Evolutionary conservation across 306 rosid species (phyloP), one percentile per base, ranked within the genome.

Genomic region (Inga laurina): DNA sequence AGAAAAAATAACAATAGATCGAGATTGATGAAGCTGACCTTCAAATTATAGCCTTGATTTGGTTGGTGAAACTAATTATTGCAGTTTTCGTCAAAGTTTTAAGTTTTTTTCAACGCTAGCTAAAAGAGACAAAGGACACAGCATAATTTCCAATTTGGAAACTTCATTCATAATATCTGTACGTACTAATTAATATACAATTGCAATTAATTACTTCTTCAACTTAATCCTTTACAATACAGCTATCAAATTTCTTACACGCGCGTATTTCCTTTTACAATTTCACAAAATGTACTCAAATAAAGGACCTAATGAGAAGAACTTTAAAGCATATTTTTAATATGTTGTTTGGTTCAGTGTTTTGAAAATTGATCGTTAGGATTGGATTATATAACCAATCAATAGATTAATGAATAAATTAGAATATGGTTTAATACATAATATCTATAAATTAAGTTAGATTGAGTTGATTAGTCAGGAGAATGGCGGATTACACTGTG

Each of bases 21-120:
- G 10, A 21, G 3, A 56, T 56, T 56, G 11, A n/a, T 56, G 66
- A 59, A n/a, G 66, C 35, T 9, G 80, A 83, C 82, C 80, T 79
- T 79, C 77, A 79, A 83, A 86, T 79, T 61, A 83, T 86, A 37
- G 82, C 73, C 11, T 16, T 39, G 6, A 39, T 21, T 51, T 64
- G 82, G 86, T 86, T 79, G 89, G 86, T 86, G 84, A 83, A 83
- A 70, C 52, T 83, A 83, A 79, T 86, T 72, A 83, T 39, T 83
- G 74, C 59, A 2, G 46, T 78, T 79, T 75, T 24, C 15, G 5
- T 27, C 16, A 70, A 72, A 12, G 46, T 73, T 78, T 52, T 27
- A 0, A 10, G 8, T 27, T 27, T 49, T 85, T 85, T 74, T 77
- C 83, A 54, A 80, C 77, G 75, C 72, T 45, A 4, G 7, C 59